Evolutionary conservation across 2,329 filamentous ascomycete genomes (phyloP).

Genomic region (Dothideomycetes sp.): DNA sequence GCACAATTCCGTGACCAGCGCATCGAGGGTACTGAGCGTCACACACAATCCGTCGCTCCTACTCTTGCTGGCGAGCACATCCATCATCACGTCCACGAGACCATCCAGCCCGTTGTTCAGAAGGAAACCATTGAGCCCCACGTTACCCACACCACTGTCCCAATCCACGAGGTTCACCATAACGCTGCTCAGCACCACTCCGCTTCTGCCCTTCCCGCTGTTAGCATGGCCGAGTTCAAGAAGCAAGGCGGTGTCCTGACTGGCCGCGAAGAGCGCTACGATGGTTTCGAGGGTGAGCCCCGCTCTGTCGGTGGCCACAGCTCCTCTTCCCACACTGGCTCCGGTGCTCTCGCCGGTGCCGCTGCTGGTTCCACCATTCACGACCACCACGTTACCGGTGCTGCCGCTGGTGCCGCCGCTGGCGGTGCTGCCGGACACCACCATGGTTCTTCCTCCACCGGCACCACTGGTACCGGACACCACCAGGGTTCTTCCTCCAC

Average conservation of each 20-base stretch:
- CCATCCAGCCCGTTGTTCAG: constrained; percentile 59
- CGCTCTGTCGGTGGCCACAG: constrained; percentile 31
- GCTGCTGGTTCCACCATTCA: constrained; percentile 3
- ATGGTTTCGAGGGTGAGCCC: constrained; percentile 53
- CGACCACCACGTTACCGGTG: background rate
- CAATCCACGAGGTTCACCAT: constrained; percentile 62
- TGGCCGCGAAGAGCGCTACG: constrained; percentile 45
- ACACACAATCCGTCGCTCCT: constrained; percentile 37
- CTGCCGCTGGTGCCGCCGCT: background rate
- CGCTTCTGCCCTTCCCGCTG: constrained; percentile 51
- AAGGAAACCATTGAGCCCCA: constrained; percentile 56
- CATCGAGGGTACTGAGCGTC: constrained; percentile 34
- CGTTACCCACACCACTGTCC: constrained; percentile 59
- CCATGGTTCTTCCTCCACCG: constrained; percentile 4
- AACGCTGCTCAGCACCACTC: constrained; percentile 55
- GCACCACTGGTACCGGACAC: constrained; percentile 5
- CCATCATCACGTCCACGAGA: constrained; percentile 57
- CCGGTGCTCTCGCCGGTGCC: constrained; percentile 7
- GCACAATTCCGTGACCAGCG: constrained; percentile 43
- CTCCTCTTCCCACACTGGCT: constrained; percentile 13
- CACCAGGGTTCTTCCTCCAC: background rate
- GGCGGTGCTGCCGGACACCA: background rate
- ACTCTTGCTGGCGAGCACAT: constrained; percentile 50
- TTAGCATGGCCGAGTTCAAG: constrained; percentile 55
- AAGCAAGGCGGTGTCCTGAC: constrained; percentile 41